Percentiles rank a stretch among this genome's conserved stretches.
phyloP scores from a whole-genome alignment of 1,284 basidiomycete genomes.

The Exsudoporus floridanus region DNA sequence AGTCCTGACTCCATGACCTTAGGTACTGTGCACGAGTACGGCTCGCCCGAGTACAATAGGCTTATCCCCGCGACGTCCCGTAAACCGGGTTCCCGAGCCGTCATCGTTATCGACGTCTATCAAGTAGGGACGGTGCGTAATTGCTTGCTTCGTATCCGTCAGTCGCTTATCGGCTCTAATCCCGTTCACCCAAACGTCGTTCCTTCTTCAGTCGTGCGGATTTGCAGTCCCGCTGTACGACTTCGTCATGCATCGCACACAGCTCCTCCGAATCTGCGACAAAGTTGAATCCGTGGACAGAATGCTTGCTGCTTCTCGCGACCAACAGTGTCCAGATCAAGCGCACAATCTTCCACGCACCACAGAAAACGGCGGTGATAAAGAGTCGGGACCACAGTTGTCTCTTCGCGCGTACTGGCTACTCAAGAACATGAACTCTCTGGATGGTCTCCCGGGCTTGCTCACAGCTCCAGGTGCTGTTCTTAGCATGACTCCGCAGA shows the following conservation, averaged over 20 bases:
- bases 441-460: conserved; percentile 51
- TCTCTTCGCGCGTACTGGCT: conserved; percentile 50
- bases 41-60: conserved; percentile 35
- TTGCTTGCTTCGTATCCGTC: not conserved
- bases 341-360: not conserved
- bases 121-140: conserved; percentile 51
- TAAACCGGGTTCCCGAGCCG: conserved; percentile 51
- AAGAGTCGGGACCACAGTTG: conserved; percentile 18
- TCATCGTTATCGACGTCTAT: conserved; percentile 47
- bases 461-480: conserved; percentile 26
- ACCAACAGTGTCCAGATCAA: not conserved
- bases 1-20: not conserved
- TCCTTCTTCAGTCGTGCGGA: conserved; percentile 48
- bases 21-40: conserved; percentile 55
- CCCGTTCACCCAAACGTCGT: not conserved
- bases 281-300: conserved; percentile 34
- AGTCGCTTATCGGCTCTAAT: not conserved
- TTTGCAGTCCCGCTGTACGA: conserved; percentile 51
- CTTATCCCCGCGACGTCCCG: conserved; percentile 45
- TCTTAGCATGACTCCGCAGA: conserved; percentile 8
- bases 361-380: not conserved
- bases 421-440: conserved; percentile 42
- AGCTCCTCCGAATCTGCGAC: conserved; percentile 33
- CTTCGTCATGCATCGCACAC: conserved; percentile 46
- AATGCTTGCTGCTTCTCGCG: not conserved